A percentile compares a stretch with the other conserved stretches of the same genome.
These are phyloP conservation scores for Colletotrichum lentis DNA, from an alignment of 2,329 filamentous ascomycete genomes.

Conservation along the genomic window DNA sequence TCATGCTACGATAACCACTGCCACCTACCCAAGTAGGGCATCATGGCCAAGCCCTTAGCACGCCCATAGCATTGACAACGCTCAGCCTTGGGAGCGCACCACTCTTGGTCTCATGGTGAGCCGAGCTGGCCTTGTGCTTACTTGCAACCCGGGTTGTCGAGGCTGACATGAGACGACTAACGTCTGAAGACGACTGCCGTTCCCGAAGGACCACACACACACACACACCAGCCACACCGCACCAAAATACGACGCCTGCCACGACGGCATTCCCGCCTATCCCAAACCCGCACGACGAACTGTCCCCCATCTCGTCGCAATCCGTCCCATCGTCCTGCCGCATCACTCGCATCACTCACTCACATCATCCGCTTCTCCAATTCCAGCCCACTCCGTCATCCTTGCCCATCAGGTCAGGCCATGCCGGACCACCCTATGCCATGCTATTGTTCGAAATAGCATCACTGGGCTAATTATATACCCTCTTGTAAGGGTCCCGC, in stretches of 20 bases:
- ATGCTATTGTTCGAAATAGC: constrained; percentile 31
- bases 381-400: constrained; percentile 10
- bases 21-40: no score
- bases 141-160: constrained; percentile 6
- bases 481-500: neutral
- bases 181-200: constrained; percentile 33
- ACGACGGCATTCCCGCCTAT: constrained; percentile 33
- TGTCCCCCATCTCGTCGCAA: neutral
- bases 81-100: no score
- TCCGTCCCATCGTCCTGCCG: constrained; percentile 7
- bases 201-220: constrained; percentile 1
- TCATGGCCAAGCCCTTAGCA: no score
- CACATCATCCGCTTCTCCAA: neutral
- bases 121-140: no score
- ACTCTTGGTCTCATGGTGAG: no score
- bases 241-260: constrained; percentile 5
- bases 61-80: no score
- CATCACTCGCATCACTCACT: neutral
- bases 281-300: constrained; percentile 6
- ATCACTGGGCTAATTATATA: constrained; percentile 31
- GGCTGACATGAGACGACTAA: constrained; percentile 34
- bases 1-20: no score
- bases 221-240: neutral
- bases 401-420: neutral
- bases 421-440: neutral